Evolutionary conservation across 305 asterid species (phyloP).

Genomic region (Fraxinus angustifolia): DNA sequence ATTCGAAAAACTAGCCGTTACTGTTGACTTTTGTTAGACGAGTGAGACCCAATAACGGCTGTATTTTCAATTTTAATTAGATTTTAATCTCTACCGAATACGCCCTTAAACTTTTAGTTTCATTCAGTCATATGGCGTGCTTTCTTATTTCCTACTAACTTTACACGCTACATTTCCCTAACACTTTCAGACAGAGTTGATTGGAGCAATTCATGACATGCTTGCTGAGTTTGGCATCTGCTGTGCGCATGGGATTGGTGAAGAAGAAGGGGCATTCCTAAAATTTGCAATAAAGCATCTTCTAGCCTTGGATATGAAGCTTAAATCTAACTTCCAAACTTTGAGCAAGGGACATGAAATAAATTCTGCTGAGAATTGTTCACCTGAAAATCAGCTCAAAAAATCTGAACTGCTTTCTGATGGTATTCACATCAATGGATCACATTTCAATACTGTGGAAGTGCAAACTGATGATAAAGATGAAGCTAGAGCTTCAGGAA

Average conservation of each 20-base stretch:
- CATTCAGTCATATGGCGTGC: constrained; percentile 12
- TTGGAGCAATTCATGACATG: constrained; percentile 91
- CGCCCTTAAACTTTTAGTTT: not conserved
- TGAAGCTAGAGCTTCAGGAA: constrained; percentile 28
- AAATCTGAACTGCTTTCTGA: constrained; percentile 39
- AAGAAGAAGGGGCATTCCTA: constrained; percentile 86
- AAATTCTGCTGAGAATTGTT: constrained; percentile 33
- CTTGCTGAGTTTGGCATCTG: constrained; percentile 98
- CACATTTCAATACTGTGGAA: constrained; percentile 36
- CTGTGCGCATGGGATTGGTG: constrained; percentile 78
- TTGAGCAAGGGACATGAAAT: constrained; percentile 47
- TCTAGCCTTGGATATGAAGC: constrained; percentile 86
- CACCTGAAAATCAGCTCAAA: constrained; percentile 43
- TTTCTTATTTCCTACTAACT: constrained; percentile 5
- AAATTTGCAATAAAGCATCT: constrained; percentile 95
- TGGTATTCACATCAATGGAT: constrained; percentile 24
- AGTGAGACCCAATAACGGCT: no score
- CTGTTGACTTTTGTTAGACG: no score
- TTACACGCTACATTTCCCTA: constrained; percentile 23
- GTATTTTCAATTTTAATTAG: no score
- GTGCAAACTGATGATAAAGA: constrained; percentile 38
- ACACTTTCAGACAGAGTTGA: constrained; percentile 67
- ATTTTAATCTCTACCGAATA: no score
- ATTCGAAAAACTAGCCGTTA: no score
- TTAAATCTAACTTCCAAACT: constrained; percentile 53